phyloP scores from a whole-genome alignment of 169 alveolate species.

The Prorocentrum cordatum region DNA sequence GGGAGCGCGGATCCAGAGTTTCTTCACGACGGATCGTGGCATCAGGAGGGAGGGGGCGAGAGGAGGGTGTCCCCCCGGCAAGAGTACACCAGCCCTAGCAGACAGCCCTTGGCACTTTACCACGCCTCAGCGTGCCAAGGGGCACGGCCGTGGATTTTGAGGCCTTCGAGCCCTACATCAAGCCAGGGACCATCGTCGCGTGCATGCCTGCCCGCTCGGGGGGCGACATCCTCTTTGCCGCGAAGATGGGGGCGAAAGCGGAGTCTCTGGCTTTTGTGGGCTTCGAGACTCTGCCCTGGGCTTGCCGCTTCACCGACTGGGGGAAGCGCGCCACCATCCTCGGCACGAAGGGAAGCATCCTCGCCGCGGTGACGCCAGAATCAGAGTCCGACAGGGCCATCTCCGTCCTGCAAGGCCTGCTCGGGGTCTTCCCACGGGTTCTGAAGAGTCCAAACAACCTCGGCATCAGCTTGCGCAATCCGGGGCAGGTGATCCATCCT shows the following conservation, averaged over 20 bases:
- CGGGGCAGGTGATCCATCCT: constrained; percentile 25
- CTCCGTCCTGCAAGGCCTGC: constrained; percentile 23
- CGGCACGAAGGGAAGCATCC: constrained; percentile 47
- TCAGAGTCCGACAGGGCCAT: constrained; percentile 9
- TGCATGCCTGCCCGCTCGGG: constrained; percentile 67
- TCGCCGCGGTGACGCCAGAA: constrained; percentile 60
- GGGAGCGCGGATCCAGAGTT: too few species aligned
- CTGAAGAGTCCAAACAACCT: constrained; percentile 44
- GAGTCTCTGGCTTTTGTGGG: constrained; percentile 40
- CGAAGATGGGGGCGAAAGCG: constrained; percentile 48
- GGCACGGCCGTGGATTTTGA: too few species aligned
- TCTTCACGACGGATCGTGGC: too few species aligned
- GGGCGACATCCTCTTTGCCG: constrained; percentile 41
- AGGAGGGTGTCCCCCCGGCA: too few species aligned
- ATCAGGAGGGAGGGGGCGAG: too few species aligned
- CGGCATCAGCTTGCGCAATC: constrained; percentile 65
- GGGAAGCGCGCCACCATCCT: constrained; percentile 60
- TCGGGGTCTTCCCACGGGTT: constrained; percentile 33
- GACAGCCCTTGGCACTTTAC: too few species aligned
- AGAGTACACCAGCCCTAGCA: too few species aligned
- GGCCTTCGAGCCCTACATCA: constrained; percentile 59
- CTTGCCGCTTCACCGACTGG: constrained; percentile 67
- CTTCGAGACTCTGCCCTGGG: constrained; percentile 58
- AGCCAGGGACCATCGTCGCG: constrained; percentile 57
- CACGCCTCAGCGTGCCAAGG: too few species aligned